Percentiles rank a stretch among this genome's conserved stretches.
Conservation (phyloP, 2,329 filamentous ascomycete genomes). For the Fusarium clavum region DNA sequence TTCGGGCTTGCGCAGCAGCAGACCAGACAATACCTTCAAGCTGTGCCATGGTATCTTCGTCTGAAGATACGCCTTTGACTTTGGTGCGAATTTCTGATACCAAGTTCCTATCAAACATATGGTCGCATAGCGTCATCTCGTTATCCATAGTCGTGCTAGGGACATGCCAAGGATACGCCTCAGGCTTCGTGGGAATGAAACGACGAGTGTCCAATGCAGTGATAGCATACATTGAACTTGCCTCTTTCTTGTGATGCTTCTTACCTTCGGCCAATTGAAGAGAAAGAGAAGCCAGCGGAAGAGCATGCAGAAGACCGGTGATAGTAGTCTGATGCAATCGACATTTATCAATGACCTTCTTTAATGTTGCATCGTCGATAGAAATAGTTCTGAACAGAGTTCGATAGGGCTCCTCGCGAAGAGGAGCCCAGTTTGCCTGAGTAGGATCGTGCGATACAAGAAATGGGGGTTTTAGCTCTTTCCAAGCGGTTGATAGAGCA, state of each 20-base stretch:
- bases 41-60: constrained; percentile 20
- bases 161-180: constrained; percentile 30
- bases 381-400: constrained; percentile 40
- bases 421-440: constrained; percentile 44
- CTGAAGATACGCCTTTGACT: constrained; percentile 12
- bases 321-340: constrained; percentile 47
- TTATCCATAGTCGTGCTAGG: constrained; percentile 38
- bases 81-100: constrained; percentile 37
- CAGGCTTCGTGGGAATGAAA: constrained; percentile 26
- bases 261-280: constrained; percentile 22
- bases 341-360: constrained; percentile 40
- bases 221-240: constrained; percentile 35
- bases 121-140: constrained; percentile 31
- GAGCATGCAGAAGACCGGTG: constrained; percentile 46
- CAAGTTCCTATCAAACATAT: constrained; percentile 10
- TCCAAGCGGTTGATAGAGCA: constrained; percentile 32
- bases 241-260: constrained; percentile 14
- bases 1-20: constrained; percentile 16
- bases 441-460: constrained; percentile 15
- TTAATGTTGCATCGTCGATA: constrained; percentile 27
- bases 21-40: constrained; percentile 34
- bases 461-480: constrained; percentile 32
- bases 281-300: constrained; percentile 41
- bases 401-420: constrained; percentile 25
- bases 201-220: constrained; percentile 35